Evolutionary conservation across 345 rosid species (phyloP).

Genomic region (Mallotus nudiflorus): DNA sequence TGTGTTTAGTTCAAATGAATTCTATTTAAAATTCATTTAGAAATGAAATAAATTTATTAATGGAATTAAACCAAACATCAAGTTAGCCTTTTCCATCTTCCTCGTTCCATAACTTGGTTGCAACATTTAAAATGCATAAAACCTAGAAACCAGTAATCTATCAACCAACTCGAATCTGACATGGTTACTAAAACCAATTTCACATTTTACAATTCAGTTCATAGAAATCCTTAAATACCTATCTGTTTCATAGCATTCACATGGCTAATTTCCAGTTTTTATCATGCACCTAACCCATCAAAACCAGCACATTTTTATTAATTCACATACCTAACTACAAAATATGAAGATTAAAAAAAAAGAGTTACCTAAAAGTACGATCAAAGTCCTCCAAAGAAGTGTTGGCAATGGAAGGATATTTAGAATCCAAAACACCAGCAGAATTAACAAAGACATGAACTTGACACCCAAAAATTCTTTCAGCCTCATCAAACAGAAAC

Average conservation of each 20-base stretch:
- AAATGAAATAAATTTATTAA: too few relatives aligned
- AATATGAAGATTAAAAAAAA: neutral
- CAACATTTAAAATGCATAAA: neutral
- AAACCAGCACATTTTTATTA: neutral
- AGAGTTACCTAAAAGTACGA: slow-evolving; percentile 28
- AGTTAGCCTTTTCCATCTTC: neutral
- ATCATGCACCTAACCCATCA: neutral
- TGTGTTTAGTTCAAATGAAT: too few relatives aligned
- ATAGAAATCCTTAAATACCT: too few relatives aligned
- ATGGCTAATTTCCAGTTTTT: neutral
- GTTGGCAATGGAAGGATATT: slow-evolving; percentile 34
- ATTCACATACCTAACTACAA: too few relatives aligned
- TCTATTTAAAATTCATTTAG: too few relatives aligned
- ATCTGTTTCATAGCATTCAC: too few relatives aligned
- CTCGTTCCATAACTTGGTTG: neutral
- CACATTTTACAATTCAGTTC: too few relatives aligned
- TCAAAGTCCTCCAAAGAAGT: slow-evolving; percentile 40
- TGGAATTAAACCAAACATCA: too few relatives aligned
- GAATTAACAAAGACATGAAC: slow-evolving; percentile 40
- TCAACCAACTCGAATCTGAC: neutral
- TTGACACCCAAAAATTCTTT: slow-evolving; percentile 30
- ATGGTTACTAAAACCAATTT: neutral
- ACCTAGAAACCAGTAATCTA: slow-evolving; percentile 3
- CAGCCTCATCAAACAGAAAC: slow-evolving; percentile 38
- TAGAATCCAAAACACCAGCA: slow-evolving; percentile 36